Base-by-base conservation (phyloP, 208 protist species). In the Trypanosoma conorhini region DNA sequence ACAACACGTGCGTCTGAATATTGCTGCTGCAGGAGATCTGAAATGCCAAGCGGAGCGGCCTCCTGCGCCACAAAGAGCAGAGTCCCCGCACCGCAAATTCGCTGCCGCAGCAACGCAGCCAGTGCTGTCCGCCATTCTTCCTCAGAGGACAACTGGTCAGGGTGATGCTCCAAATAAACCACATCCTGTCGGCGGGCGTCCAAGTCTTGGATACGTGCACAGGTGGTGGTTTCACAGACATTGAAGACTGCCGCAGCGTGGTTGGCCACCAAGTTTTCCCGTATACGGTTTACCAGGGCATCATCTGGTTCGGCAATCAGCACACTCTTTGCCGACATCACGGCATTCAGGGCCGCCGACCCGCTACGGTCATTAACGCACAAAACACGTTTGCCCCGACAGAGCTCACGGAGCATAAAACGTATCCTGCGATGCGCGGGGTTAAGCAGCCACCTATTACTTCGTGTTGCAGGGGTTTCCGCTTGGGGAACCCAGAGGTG, bases 361-460 rank as follows among this genome's bases (percentile, higher is more conserved):
- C 82, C 91, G 59, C 85, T 78, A 35, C 87, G 85, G 62, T 96
- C 91, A 70, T 92, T 83, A 17, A 96, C 63, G 35, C 85, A 91
- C 28, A 94, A 72, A 26, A 94, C 87, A 17, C 83, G 83, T 62
- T 89, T 93, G 26, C 86, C 82, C 21, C 68, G 60, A 31, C 76
- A 76, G 0, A 93, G 48, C 42, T 93, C 89, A 15, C 91, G 87
- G 50, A 96, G 62, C 71, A 94, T 67, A 38, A 69, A 70, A 0
- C 91, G 85, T 24, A 80, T 67, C 28, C 89, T 76, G 19, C 91
- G 85, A 69, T 94, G 82, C 0, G 91, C 86, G 0, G 86, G 68
- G 69, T 92, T 84, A 21, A 96, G 13, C 30, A 94, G 79, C 35
- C 80, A 80, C 1, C 81, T 48, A 70, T 90, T 88, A 35, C 77